Conservation (phyloP, 2,329 filamentous ascomycete species). For the Geoglossum cookeanum region DNA sequence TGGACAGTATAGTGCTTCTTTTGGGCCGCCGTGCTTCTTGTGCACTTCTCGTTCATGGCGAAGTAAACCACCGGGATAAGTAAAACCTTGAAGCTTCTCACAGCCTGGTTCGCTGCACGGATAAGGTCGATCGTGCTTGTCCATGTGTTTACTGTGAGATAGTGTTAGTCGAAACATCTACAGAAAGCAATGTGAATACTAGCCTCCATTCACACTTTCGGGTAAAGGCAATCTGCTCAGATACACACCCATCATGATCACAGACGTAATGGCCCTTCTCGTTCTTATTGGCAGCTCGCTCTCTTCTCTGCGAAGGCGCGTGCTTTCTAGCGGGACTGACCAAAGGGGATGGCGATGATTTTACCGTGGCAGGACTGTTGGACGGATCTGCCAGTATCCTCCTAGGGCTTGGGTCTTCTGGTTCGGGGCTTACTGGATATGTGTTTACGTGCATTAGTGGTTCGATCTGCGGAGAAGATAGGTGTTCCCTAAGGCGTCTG, state of each 20-base stretch:
- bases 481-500: background rate
- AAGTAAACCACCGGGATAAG: constrained; percentile 76
- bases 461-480: background rate
- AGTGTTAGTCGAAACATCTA: constrained; percentile 4
- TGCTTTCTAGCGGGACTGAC: background rate
- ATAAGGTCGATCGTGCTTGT: constrained; percentile 89
- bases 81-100: constrained; percentile 84
- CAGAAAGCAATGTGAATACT: constrained; percentile 20
- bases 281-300: constrained; percentile 39
- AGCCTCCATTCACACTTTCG: constrained; percentile 91
- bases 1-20: constrained; percentile 73
- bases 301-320: constrained; percentile 22
- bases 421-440: background rate
- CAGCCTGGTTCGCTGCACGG: constrained; percentile 68
- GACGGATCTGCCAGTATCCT: background rate
- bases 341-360: background rate
- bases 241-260: constrained; percentile 44
- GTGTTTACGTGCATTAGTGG: background rate
- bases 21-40: constrained; percentile 71
- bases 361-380: background rate
- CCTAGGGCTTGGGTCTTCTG: background rate
- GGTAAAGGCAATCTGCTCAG: constrained; percentile 45
- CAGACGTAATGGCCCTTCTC: constrained; percentile 60
- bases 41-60: constrained; percentile 90
- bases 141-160: constrained; percentile 72